phyloP scores from a whole-genome alignment of 345 rosid species.

The Hibiscus syriacus region DNA sequence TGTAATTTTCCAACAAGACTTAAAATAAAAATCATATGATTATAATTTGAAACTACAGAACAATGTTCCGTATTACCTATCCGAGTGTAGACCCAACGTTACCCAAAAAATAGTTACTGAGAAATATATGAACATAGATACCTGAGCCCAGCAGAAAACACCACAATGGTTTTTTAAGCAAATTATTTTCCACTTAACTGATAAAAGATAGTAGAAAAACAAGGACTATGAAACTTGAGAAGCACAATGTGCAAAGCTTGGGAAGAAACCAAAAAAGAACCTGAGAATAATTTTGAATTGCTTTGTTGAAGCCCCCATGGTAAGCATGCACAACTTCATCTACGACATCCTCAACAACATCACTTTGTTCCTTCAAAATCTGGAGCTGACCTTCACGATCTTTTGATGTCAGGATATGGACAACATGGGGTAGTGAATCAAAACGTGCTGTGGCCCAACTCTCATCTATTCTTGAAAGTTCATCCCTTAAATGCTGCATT shows the following conservation, averaged over 20 bases:
- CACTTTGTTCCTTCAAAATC: conserved; percentile 77
- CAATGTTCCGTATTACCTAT: neutral
- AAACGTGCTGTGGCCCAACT: conserved; percentile 94
- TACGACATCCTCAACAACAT: conserved; percentile 94
- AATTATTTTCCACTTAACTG: conserved; percentile 3
- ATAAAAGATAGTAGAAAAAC: neutral
- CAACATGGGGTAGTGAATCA: conserved; percentile 97
- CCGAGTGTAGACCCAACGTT: neutral
- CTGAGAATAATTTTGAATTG: conserved; percentile 99
- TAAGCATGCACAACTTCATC: conserved; percentile 99
- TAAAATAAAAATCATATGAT: neutral
- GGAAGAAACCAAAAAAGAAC: conserved; percentile 28
- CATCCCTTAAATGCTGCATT: conserved; percentile 79
- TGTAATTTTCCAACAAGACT: neutral
- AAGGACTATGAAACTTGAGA: neutral
- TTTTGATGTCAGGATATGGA: conserved; percentile 90
- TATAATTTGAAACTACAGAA: neutral
- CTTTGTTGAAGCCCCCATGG: conserved; percentile 95
- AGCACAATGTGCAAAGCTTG: neutral
- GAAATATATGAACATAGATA: neutral
- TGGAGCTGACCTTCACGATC: conserved; percentile 84
- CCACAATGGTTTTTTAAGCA: neutral
- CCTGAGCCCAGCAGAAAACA: neutral
- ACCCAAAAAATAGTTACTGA: neutral
- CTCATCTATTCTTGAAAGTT: conserved; percentile 75